Evolutionary conservation across 371 early-diverging fungal genomes (phyloP).

Genomic region (Mucor irregularis): DNA sequence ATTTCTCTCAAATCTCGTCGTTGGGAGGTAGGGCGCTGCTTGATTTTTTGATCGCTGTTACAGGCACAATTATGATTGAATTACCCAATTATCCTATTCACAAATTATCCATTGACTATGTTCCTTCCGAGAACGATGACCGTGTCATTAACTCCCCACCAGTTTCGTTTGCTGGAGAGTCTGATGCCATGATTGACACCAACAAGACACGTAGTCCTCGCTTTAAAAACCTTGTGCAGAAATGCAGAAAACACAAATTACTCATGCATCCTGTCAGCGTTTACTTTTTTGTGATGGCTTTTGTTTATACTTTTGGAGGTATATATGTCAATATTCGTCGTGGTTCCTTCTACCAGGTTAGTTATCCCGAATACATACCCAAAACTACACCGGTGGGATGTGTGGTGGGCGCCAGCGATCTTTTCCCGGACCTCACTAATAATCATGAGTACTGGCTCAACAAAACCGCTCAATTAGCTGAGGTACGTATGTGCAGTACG

Average conservation of each 20-base stretch:
- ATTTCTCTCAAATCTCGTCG: slow-evolving; percentile 28
- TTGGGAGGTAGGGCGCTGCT: slow-evolving; percentile 31
- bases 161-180: neutral
- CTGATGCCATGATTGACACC: too few relatives aligned
- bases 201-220: too few relatives aligned
- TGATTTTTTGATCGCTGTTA: slow-evolving; percentile 32
- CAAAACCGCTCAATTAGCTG: slow-evolving; percentile 17
- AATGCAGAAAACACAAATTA: neutral
- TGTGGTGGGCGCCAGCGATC: slow-evolving; percentile 30
- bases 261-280: slow-evolving; percentile 18
- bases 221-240: too few relatives aligned
- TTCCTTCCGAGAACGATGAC: too few relatives aligned
- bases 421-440: slow-evolving; percentile 1
- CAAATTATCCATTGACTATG: neutral
- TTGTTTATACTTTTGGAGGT: slow-evolving; percentile 29
- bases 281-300: slow-evolving; percentile 6
- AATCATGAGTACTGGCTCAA: slow-evolving; percentile 33
- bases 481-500: too few relatives aligned
- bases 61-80: slow-evolving; percentile 28
- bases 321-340: slow-evolving; percentile 20
- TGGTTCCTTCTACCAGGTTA: slow-evolving; percentile 33
- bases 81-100: slow-evolving; percentile 3
- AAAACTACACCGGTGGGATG: slow-evolving; percentile 35
- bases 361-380: slow-evolving; percentile 29
- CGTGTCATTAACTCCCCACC: too few relatives aligned